phyloP scores from a whole-genome alignment of 345 rosid species.

The Acer negundo region DNA sequence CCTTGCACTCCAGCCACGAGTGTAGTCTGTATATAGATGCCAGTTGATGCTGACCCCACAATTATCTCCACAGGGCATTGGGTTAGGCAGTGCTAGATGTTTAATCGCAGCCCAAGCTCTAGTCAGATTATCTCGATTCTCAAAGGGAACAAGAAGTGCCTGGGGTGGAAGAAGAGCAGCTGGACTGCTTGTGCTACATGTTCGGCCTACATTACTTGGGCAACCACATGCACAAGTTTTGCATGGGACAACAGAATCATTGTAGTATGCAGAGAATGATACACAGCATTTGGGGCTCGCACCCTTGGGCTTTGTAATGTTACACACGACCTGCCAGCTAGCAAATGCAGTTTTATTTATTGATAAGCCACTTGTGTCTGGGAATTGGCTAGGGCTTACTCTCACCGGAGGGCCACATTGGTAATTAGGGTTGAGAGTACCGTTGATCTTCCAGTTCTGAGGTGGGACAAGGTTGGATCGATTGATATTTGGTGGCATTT shows the following conservation, averaged over 20 bases:
- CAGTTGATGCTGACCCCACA: conserved; percentile 95
- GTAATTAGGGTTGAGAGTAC: conserved; percentile 81
- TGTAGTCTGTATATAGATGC: conserved; percentile 77
- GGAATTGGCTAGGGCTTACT: conserved; percentile 78
- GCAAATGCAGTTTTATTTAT: conserved; percentile 66
- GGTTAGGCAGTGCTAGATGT: conserved; percentile 58
- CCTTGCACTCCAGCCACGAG: conserved; percentile 84
- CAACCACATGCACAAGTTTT: conserved; percentile 93
- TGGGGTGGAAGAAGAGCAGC: conserved; percentile 78
- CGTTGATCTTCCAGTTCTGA: conserved; percentile 81
- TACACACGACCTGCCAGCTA: conserved; percentile 97
- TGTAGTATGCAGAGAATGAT: conserved; percentile 88
- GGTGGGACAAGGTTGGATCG: conserved; percentile 71
- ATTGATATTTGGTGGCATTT: conserved; percentile 90
- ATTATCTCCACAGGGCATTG: conserved; percentile 85
- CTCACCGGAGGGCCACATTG: conserved; percentile 81
- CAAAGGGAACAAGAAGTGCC: conserved; percentile 86
- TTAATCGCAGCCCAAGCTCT: conserved; percentile 72
- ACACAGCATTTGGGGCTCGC: conserved; percentile 77
- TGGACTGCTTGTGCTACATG: conserved; percentile 72
- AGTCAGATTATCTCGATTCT: conserved; percentile 66
- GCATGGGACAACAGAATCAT: conserved; percentile 88
- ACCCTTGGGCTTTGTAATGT: conserved; percentile 76
- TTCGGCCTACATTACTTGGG: conserved; percentile 43
- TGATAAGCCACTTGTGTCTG: conserved; percentile 70